Evolutionary conservation across 495 filamentous ascomycete species (phyloP), one percentile per base, ranked within the genome.

Genomic region (Apiosordaria backusii): DNA sequence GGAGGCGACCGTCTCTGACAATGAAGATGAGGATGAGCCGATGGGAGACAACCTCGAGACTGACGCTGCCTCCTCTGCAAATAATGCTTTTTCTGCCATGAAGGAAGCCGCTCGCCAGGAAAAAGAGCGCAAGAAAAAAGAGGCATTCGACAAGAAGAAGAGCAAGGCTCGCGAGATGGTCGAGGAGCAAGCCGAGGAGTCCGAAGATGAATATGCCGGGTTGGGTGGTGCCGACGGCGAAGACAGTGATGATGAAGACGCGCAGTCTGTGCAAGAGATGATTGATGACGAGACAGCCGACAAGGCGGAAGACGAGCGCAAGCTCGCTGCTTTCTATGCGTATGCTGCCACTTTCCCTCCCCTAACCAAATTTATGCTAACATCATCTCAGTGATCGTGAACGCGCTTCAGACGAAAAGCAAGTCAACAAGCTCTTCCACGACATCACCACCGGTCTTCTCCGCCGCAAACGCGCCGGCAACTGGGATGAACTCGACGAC

Each of bases 121-220:
- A 72, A 87, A 88, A 67, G 72, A 78, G 24, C 68, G 66, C 61
- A 76, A 78, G 50, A 69, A 69, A 2, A 69, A 72, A 3, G 78
- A 84, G 22, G 77, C 80, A 7, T 96, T 91, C 69, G 85, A 96
- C 75, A 95, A 90, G 79, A 91, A 88, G 71, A 95, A 89, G 74
- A 96, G 91, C 77, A 90, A 92, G 71, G 93, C 92, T 0, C 92
- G 88, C 64, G 88, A 88, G 16, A 92, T 97, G 81, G 81, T 99
- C 19, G 85, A 98, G 66, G 95, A 98, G 67, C 92, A 95, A 71
- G 95, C 95, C 50, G 92, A 95, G 70, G 95, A 99, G 80, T 98
- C 96, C 0, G 96, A 98, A 74, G 95, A 99, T 74, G 95, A 99
- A 75, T 99, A 97, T 74, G 95, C 93, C 35, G 96, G 96, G 2